These are phyloP conservation scores for Candida pseudoglaebosa DNA, from an alignment of 805 yeast genomes.

Conservation along the genomic window DNA sequence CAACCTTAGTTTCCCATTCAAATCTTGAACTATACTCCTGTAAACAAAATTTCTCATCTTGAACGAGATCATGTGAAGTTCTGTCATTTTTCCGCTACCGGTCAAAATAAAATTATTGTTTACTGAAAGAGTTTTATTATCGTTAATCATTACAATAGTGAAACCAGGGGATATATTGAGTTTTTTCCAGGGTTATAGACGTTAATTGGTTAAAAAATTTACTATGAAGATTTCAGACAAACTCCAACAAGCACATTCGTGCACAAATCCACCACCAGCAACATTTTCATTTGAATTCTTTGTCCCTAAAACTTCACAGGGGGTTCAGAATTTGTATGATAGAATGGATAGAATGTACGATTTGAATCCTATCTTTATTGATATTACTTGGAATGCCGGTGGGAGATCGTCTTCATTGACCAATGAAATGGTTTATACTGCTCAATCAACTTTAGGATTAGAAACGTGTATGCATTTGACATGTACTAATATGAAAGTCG, in stretches of 20 bases:
- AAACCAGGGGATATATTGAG: neutral
- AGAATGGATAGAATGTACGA: slow-evolving; percentile 97
- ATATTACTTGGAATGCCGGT: slow-evolving; percentile 98
- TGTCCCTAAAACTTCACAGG: slow-evolving; percentile 96
- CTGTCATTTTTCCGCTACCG: neutral
- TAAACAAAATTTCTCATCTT: neutral
- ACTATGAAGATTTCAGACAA: slow-evolving; percentile 41
- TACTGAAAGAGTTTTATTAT: no score
- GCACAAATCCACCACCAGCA: slow-evolving; percentile 43
- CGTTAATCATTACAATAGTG: no score
- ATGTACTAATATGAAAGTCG: slow-evolving; percentile 88
- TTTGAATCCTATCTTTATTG: slow-evolving; percentile 85
- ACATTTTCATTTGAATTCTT: slow-evolving; percentile 96
- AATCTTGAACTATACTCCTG: no score
- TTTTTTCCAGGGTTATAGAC: no score
- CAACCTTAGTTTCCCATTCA: no score
- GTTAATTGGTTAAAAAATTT: no score
- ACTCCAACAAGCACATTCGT: slow-evolving; percentile 38
- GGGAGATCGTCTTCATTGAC: slow-evolving; percentile 82
- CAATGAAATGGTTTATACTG: slow-evolving; percentile 85
- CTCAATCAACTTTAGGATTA: slow-evolving; percentile 84
- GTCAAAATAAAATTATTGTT: neutral
- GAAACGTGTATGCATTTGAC: slow-evolving; percentile 98
- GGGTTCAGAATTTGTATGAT: slow-evolving; percentile 92
- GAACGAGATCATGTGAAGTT: neutral